A percentile compares a stretch with the other conserved stretches of the same genome.
phyloP scores from a whole-genome alignment of 441 rosid genomes.

The Capsella rubella region DNA sequence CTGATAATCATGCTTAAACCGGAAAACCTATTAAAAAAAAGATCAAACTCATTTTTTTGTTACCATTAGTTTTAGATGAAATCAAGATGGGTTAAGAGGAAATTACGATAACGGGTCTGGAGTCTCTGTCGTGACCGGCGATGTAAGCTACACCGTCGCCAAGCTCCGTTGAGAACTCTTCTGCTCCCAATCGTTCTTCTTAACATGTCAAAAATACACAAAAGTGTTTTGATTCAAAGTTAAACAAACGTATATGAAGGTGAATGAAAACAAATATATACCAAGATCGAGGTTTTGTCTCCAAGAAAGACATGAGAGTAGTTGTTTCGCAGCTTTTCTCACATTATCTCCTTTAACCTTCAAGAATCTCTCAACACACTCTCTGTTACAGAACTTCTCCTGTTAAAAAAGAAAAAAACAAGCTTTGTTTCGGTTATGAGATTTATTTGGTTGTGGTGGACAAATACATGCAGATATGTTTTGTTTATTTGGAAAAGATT shows the following conservation, averaged over 20 bases:
- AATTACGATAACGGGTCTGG: conserved; percentile 82
- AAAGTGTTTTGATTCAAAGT: too few species aligned
- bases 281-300: conserved; percentile 78
- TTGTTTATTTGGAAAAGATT: not conserved
- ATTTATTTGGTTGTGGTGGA: not conserved
- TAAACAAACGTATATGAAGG: too few species aligned
- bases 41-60: not conserved
- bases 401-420: conserved; percentile 10
- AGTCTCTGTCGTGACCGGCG: conserved; percentile 91
- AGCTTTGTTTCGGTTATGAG: not conserved
- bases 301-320: conserved; percentile 90
- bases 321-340: conserved; percentile 82
- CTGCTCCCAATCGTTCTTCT: conserved; percentile 88
- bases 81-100: not conserved
- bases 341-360: conserved; percentile 77
- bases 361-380: conserved; percentile 81
- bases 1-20: conserved; percentile 88
- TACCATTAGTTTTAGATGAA: not conserved
- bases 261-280: conserved; percentile 28
- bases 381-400: conserved; percentile 88
- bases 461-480: not conserved
- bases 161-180: conserved; percentile 88
- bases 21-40: conserved; percentile 62
- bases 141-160: conserved; percentile 84
- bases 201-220: not conserved